phyloP scores from a whole-genome alignment of 2,329 filamentous ascomycete genomes.

The Diaporthe aspalathi region DNA sequence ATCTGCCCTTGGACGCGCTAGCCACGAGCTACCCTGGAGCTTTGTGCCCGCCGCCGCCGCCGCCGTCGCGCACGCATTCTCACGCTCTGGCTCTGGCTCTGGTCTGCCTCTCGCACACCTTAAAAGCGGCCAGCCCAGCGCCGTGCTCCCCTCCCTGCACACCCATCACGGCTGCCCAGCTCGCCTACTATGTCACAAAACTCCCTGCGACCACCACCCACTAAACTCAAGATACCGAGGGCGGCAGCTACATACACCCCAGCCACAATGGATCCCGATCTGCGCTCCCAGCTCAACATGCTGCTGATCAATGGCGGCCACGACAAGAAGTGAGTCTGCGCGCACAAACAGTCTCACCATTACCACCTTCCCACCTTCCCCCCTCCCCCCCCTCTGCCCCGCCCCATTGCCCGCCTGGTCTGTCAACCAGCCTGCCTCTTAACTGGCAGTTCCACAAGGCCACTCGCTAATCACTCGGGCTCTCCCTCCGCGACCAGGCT shows the following conservation, averaged over 20 bases:
- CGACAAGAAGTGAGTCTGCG: constrained; percentile 62
- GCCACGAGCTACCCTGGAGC: constrained; percentile 31
- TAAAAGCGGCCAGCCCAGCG: constrained; percentile 27
- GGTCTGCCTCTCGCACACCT: constrained; percentile 18
- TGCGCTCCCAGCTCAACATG: constrained; percentile 72
- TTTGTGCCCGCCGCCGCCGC: constrained; percentile 20
- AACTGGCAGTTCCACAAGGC: background rate
- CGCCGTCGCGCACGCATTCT: constrained; percentile 7
- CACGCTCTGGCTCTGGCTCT: constrained; percentile 1
- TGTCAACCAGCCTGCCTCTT: background rate
- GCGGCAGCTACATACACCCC: constrained; percentile 70
- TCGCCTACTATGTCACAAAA: constrained; percentile 40
- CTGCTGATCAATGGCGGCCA: constrained; percentile 69
- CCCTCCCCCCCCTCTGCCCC: background rate
- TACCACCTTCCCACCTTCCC: background rate
- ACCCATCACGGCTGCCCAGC: constrained; percentile 31
- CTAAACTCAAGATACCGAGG: constrained; percentile 70
- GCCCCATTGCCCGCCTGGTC: background rate
- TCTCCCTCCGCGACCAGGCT: constrained; percentile 57
- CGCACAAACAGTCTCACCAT: constrained; percentile 29
- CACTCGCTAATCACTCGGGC: constrained; percentile 35
- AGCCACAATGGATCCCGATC: constrained; percentile 70
- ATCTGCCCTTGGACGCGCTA: constrained; percentile 18
- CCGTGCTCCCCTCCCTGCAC: constrained; percentile 26
- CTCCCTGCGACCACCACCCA: constrained; percentile 51